Evolutionary conservation across 139 green algal genomes (phyloP).

Genomic region (Picochlorum costavermella): DNA sequence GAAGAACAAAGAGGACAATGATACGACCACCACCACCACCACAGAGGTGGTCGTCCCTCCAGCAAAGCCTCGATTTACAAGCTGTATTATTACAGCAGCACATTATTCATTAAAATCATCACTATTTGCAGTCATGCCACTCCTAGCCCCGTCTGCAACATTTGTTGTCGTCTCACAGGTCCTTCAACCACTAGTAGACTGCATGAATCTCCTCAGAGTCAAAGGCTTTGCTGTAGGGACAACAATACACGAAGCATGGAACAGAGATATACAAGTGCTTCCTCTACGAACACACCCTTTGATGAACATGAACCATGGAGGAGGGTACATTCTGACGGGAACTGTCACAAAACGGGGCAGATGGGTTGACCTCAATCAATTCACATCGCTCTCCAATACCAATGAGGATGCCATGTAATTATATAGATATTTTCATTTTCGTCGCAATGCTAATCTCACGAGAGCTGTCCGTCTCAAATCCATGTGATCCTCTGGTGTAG

Average conservation of each 20-base stretch:
- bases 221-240: constrained; percentile 18
- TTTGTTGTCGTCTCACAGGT: constrained; percentile 59
- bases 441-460: constrained; percentile 1
- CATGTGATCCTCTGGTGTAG: not conserved
- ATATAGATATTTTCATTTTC: not conserved
- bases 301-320: constrained; percentile 68
- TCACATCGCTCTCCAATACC: not conserved
- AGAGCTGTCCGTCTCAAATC: constrained; percentile 5
- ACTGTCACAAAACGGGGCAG: constrained; percentile 17
- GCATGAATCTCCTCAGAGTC: constrained; percentile 23
- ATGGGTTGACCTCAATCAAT: not conserved
- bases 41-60: not conserved
- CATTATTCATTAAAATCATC: constrained; percentile 33
- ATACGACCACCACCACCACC: too few relatives aligned
- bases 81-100: constrained; percentile 48
- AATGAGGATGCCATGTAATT: not conserved
- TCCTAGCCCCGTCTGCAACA: constrained; percentile 58
- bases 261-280: constrained; percentile 71
- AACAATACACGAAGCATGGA: constrained; percentile 59
- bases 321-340: constrained; percentile 72
- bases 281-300: constrained; percentile 67
- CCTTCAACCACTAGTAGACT: constrained; percentile 62
- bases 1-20: too few relatives aligned
- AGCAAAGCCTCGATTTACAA: constrained; percentile 40
- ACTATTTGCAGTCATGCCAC: constrained; percentile 45